Conservation (phyloP, 164 flowering plant genomes). For the Saururus chinensis region DNA sequence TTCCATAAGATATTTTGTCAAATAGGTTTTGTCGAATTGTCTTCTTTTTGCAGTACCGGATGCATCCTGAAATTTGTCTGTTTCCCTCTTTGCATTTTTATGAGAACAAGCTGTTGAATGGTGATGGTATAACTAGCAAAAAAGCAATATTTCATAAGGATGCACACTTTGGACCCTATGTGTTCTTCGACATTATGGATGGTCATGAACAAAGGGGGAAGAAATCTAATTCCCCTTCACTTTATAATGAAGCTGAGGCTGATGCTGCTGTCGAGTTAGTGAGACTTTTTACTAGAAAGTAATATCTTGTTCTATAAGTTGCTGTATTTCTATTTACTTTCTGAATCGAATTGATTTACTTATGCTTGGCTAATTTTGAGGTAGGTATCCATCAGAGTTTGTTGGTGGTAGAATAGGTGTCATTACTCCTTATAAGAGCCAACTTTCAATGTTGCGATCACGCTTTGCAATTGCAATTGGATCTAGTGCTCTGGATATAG, state of each 20-base stretch:
- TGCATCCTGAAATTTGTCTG: conserved; percentile 94
- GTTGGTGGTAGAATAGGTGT: conserved; percentile 71
- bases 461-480: conserved; percentile 73
- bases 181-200: conserved; percentile 77
- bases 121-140: conserved; percentile 44
- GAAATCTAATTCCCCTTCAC: conserved; percentile 50
- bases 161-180: conserved; percentile 65
- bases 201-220: conserved; percentile 65
- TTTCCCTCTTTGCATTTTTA: conserved; percentile 93
- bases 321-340: not conserved
- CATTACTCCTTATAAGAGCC: conserved; percentile 82
- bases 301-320: not conserved
- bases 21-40: not conserved
- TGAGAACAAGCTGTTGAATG: conserved; percentile 71
- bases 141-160: conserved; percentile 64
- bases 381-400: conserved; percentile 73
- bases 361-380: conserved; percentile 1
- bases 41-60: conserved; percentile 67
- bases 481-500: conserved; percentile 57
- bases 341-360: not conserved
- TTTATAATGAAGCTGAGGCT: conserved; percentile 76
- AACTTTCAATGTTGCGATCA: conserved; percentile 72
- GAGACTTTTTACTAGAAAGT: conserved; percentile 64
- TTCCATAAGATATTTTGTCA: not conserved
- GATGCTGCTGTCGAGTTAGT: conserved; percentile 79